Evolutionary conservation across 441 rosid species (phyloP).

Genomic region (Pelargonium cotyledonis): DNA sequence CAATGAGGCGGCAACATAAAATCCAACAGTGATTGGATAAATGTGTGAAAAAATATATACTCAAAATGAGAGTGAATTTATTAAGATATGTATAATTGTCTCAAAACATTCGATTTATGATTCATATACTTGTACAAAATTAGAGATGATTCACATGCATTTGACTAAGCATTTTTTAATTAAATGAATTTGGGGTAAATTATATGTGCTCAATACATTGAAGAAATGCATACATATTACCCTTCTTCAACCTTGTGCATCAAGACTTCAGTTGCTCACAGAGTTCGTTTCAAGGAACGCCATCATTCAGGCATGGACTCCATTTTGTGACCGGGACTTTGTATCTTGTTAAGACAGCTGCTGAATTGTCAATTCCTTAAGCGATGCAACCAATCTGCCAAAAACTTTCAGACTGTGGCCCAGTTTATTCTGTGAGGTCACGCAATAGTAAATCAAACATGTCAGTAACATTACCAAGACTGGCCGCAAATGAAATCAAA

Average conservation of each 20-base stretch:
- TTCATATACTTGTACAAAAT: no score
- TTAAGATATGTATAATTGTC: no score
- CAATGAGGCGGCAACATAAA: no score
- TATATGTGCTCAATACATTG: background rate
- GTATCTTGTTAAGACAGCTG: constrained; percentile 29
- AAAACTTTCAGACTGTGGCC: constrained; percentile 75
- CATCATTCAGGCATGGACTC: no score
- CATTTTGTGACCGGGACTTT: no score
- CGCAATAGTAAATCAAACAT: background rate
- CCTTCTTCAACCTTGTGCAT: no score
- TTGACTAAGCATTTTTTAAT: no score
- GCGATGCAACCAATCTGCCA: constrained; percentile 58
- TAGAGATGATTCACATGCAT: no score
- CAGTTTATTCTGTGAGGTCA: constrained; percentile 54
- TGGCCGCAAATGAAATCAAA: background rate
- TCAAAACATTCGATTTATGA: no score
- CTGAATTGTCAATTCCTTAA: constrained; percentile 67
- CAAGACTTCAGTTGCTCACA: background rate
- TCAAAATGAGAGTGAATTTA: no score
- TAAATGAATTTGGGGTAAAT: background rate
- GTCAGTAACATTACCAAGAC: background rate
- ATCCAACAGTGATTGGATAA: no score
- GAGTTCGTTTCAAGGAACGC: background rate
- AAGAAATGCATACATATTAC: background rate
- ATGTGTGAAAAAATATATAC: no score